Conservation (phyloP, 2,329 filamentous ascomycete genomes). For the Thyridium curvatum region DNA sequence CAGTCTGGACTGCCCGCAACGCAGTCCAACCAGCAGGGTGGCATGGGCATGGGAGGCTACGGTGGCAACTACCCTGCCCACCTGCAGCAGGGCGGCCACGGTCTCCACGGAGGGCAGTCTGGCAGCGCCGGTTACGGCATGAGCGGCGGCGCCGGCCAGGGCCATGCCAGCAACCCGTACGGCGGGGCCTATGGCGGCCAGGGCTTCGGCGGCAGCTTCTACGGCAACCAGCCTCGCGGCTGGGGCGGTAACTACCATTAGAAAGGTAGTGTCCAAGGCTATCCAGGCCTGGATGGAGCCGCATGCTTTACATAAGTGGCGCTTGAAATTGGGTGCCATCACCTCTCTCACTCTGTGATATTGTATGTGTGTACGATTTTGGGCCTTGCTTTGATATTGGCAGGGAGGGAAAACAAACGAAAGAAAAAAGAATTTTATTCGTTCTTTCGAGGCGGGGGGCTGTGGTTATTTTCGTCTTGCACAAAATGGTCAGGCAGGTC, state of each 20-base stretch:
- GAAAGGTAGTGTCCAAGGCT: background rate
- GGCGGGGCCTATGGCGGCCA: conserved; percentile 39
- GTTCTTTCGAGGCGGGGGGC: too few species aligned
- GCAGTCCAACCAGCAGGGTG: conserved; percentile 44
- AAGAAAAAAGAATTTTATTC: too few species aligned
- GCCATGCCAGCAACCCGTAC: conserved; percentile 47
- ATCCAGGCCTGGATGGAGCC: too few species aligned
- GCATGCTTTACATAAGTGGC: too few species aligned
- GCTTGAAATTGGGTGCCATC: too few species aligned
- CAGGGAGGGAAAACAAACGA: too few species aligned
- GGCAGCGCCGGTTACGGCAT: conserved; percentile 44
- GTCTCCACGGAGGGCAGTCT: conserved; percentile 43
- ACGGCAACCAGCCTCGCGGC: conserved; percentile 43
- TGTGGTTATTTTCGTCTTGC: too few species aligned
- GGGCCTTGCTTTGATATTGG: too few species aligned
- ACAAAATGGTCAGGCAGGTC: too few species aligned
- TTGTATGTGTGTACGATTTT: too few species aligned
- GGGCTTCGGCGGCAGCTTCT: conserved; percentile 42
- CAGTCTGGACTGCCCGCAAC: conserved; percentile 49
- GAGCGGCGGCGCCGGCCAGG: conserved; percentile 41
- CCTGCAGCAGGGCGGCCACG: conserved; percentile 36
- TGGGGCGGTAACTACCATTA: conserved; percentile 54
- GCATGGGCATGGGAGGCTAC: conserved; percentile 41
- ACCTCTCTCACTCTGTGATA: too few species aligned
- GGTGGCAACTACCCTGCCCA: conserved; percentile 47